Evolutionary conservation across 495 filamentous ascomycete species (phyloP).

Genomic region (Hypoxylon trugodes): DNA sequence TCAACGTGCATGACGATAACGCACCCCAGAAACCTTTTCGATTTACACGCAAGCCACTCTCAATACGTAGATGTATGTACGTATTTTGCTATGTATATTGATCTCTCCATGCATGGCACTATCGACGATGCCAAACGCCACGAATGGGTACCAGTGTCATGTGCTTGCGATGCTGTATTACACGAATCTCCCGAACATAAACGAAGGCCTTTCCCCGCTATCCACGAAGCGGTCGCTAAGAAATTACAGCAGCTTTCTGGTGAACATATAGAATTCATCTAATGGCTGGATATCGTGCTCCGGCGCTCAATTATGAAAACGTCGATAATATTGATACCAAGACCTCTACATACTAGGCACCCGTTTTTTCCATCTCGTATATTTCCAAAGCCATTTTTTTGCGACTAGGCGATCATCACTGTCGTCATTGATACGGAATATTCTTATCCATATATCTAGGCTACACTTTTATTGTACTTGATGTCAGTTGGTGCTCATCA

Average conservation of each 20-base stretch:
- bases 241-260: background rate
- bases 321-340: conserved; percentile 12
- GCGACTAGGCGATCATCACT: background rate
- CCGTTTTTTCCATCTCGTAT: conserved; percentile 27
- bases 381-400: background rate
- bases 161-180: background rate
- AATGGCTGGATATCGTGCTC: background rate
- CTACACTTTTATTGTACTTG: background rate
- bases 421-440: background rate
- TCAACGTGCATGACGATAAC: background rate
- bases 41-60: background rate
- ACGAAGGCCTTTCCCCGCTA: background rate
- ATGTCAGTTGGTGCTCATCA: background rate
- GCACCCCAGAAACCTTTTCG: conserved; percentile 7
- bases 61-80: too few species aligned
- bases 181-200: background rate
- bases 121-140: conserved; percentile 1
- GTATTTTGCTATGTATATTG: too few species aligned
- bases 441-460: background rate
- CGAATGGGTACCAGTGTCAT: background rate
- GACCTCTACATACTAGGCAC: conserved; percentile 2
- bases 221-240: background rate
- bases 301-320: background rate
- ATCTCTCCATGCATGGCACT: conserved; percentile 4
- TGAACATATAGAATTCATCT: background rate